Percentiles rank a stretch among this genome's conserved stretches.
phyloP scores from a whole-genome alignment of 192 early-diverging fungal species.

The Phycomyces blakesleeanus region DNA sequence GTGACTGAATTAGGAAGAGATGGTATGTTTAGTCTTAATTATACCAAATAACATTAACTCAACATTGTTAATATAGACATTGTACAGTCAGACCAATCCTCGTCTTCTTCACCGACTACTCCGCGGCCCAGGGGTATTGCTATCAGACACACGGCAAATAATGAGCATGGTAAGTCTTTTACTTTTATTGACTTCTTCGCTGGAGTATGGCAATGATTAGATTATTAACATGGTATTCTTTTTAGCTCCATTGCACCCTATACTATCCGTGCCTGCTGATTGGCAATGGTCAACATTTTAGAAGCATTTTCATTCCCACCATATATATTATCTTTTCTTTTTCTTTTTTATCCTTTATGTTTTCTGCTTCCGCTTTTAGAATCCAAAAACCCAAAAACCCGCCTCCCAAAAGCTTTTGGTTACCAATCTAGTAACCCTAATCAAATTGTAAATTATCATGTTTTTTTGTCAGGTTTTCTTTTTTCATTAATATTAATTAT shows the following conservation, averaged over 20 bases:
- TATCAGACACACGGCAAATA: background rate
- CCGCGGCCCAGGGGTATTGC: background rate
- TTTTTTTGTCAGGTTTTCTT: too few relatives aligned
- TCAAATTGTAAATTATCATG: too few relatives aligned
- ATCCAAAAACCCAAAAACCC: too few relatives aligned
- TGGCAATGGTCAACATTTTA: constrained; percentile 38
- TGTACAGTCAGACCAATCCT: background rate
- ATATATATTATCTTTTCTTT: too few relatives aligned
- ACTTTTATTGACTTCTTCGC: too few relatives aligned
- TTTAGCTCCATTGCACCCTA: constrained; percentile 11
- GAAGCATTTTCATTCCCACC: background rate
- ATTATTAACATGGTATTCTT: too few relatives aligned
- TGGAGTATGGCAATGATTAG: too few relatives aligned
- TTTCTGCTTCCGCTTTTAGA: too few relatives aligned
- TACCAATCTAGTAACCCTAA: background rate
- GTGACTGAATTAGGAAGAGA: constrained; percentile 27
- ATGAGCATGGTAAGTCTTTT: background rate
- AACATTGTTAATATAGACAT: background rate
- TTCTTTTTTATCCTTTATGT: too few relatives aligned
- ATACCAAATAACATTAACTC: too few relatives aligned
- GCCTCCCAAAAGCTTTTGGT: constrained; percentile 5
- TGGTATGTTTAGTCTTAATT: too few relatives aligned
- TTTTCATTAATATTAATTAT: too few relatives aligned
- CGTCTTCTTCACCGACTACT: background rate
- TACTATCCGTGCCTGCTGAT: constrained; percentile 29